Evolutionary conservation across 1,284 basidiomycete species (phyloP).

Genomic region (Rhodotorula sp.): DNA sequence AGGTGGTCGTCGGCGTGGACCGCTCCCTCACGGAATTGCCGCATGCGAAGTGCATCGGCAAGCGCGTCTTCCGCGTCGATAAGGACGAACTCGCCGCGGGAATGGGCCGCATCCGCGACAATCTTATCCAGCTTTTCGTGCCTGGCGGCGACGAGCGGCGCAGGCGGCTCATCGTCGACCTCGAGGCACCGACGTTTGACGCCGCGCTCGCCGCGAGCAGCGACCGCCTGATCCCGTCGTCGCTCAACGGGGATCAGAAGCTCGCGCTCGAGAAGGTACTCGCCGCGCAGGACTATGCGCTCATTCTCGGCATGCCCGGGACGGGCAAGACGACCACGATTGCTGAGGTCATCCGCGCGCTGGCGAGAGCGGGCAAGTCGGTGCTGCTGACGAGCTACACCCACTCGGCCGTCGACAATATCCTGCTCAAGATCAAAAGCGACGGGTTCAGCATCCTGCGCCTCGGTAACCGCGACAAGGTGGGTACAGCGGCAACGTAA

Average conservation of each 20-base stretch:
- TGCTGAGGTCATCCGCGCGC: conserved; percentile 76
- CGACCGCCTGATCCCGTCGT: conserved; percentile 37
- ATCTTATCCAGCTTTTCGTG: conserved; percentile 86
- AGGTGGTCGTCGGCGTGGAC: conserved; percentile 76
- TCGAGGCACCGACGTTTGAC: conserved; percentile 67
- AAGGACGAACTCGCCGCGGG: conserved; percentile 87
- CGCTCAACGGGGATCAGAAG: conserved; percentile 74
- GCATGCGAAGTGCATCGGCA: conserved; percentile 57
- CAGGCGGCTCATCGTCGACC: conserved; percentile 76
- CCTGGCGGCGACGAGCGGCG: conserved; percentile 63
- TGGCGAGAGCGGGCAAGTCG: conserved; percentile 79
- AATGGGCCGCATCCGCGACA: conserved; percentile 83
- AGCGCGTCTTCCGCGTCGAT: conserved; percentile 77
- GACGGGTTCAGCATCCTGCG: conserved; percentile 64
- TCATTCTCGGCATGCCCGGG: conserved; percentile 96
- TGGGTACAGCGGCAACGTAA: conserved; percentile 46
- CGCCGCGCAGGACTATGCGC: conserved; percentile 80
- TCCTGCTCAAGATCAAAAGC: conserved; percentile 72
- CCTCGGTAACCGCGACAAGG: conserved; percentile 89
- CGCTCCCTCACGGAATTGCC: conserved; percentile 63
- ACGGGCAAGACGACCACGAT: conserved; percentile 98
- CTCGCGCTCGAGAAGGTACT: conserved; percentile 73
- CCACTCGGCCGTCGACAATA: conserved; percentile 96
- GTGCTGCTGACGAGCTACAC: conserved; percentile 91
- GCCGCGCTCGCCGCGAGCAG: conserved; percentile 1